phyloP scores from a whole-genome alignment of 208 protist species.

The Crithidia fasciculata region DNA sequence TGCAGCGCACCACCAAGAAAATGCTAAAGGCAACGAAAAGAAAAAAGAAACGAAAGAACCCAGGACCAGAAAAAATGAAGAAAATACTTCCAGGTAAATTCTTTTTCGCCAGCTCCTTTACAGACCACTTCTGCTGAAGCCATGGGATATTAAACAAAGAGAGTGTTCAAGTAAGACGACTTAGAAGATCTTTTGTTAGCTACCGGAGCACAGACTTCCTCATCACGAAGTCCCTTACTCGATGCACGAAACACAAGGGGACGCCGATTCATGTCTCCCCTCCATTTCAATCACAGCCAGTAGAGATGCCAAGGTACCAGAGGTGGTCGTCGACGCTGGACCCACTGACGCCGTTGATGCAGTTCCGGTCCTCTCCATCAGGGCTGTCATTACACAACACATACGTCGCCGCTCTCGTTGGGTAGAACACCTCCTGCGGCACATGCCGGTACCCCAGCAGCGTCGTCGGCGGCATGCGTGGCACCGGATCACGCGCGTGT shows the following conservation, averaged over 20 bases:
- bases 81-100: no score
- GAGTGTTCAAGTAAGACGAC: neutral
- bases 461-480: constrained; percentile 47
- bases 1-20: neutral
- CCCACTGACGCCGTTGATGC: constrained; percentile 43
- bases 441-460: constrained; percentile 42
- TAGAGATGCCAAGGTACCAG: neutral
- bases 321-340: constrained; percentile 47
- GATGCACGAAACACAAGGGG: no score
- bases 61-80: neutral
- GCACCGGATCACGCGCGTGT: constrained; percentile 59
- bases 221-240: no score
- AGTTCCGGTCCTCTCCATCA: constrained; percentile 36
- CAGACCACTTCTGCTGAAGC: no score
- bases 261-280: no score
- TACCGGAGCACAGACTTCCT: no score
- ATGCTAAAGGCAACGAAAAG: neutral
- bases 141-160: neutral
- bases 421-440: constrained; percentile 54
- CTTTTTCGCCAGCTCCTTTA: no score
- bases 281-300: neutral
- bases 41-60: neutral
- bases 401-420: neutral
- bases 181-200: no score
- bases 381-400: constrained; percentile 45